These are phyloP conservation scores for Cyberlindnera mississippiensis DNA, from an alignment of 805 yeast genomes.

Conservation along the genomic window DNA sequence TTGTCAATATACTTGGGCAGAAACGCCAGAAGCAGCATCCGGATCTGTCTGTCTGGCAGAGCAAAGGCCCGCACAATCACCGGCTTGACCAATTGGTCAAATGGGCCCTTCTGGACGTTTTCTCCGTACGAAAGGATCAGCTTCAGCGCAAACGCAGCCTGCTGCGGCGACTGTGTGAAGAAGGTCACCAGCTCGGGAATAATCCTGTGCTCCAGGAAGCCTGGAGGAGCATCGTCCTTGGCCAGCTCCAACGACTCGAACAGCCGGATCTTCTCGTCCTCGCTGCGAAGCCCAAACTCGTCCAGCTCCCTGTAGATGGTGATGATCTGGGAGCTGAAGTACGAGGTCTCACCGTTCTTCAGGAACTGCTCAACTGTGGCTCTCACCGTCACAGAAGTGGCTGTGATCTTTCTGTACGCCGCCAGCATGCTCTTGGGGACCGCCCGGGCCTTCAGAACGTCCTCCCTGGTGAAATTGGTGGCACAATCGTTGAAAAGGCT, in stretches of 20 bases:
- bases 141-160: conserved; percentile 27
- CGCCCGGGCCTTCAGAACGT: conserved; percentile 14
- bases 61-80: conserved; percentile 59
- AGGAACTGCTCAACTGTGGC: conserved; percentile 31
- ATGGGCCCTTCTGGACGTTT: conserved; percentile 33
- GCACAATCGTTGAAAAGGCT: conserved; percentile 38
- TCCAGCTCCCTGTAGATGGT: conserved; percentile 48
- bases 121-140: conserved; percentile 31
- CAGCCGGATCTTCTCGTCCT: conserved; percentile 48
- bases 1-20: conserved; percentile 51
- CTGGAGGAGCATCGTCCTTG: conserved; percentile 39
- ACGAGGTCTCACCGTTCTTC: conserved; percentile 24
- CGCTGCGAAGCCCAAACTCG: conserved; percentile 50
- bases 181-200: conserved; percentile 66
- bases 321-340: conserved; percentile 44
- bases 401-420: conserved; percentile 38
- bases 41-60: conserved; percentile 69
- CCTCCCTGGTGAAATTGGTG: conserved; percentile 8
- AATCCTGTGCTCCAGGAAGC: conserved; percentile 55
- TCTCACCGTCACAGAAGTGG: conserved; percentile 36
- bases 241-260: conserved; percentile 36
- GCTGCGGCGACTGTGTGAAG: conserved; percentile 30
- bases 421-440: conserved; percentile 35
- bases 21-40: conserved; percentile 65
- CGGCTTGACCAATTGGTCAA: conserved; percentile 49